These are phyloP conservation scores for Yarrowia deformans DNA, from an alignment of 805 yeast species.

Conservation along the genomic window DNA sequence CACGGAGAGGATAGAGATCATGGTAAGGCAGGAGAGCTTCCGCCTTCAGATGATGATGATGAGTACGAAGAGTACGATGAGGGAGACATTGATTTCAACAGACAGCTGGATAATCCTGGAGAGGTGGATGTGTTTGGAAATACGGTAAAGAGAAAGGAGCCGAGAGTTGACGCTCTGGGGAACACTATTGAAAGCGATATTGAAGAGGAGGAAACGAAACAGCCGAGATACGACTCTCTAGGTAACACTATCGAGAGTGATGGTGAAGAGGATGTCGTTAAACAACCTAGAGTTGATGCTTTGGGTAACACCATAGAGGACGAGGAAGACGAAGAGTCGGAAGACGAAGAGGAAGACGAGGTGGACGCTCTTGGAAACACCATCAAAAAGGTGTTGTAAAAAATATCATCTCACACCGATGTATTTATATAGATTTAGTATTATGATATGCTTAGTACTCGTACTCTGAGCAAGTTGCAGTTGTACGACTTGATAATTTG, in stretches of 20 bases:
- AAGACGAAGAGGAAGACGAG: conserved; percentile 44
- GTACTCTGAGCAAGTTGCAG: no score
- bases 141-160: not conserved
- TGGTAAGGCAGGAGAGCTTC: conserved; percentile 46
- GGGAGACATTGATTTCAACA: conserved; percentile 37
- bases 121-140: conserved; percentile 28
- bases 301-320: conserved; percentile 33
- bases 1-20: conserved; percentile 51
- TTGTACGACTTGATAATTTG: no score
- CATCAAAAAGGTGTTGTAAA: conserved; percentile 45
- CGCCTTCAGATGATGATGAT: conserved; percentile 46
- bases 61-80: conserved; percentile 39
- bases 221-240: conserved; percentile 14
- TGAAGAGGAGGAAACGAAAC: conserved; percentile 9
- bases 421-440: no score
- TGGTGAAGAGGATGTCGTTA: conserved; percentile 10
- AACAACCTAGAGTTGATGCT: conserved; percentile 22
- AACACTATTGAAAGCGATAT: conserved; percentile 13
- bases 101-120: conserved; percentile 3
- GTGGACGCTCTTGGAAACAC: conserved; percentile 42
- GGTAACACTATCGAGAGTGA: conserved; percentile 22
- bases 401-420: no score
- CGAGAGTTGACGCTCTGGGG: conserved; percentile 14
- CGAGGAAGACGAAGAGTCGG: conserved; percentile 41
- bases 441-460: no score